These are phyloP conservation scores for Harringtonia lauricola DNA, from an alignment of 2,329 filamentous ascomycete genomes.

Conservation along the genomic window DNA sequence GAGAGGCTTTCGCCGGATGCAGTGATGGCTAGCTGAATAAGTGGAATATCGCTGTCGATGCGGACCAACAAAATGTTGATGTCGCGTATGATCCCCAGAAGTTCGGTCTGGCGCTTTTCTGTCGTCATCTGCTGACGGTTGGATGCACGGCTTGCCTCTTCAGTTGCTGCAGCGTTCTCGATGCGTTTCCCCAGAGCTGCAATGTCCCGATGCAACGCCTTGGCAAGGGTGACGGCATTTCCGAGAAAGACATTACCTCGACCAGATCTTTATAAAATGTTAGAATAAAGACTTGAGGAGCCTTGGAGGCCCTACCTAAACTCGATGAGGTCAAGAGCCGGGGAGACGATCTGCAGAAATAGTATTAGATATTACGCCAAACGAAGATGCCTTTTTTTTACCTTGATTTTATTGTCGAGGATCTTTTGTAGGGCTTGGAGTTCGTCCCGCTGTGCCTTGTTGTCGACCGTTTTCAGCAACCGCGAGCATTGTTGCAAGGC, in stretches of 20 bases:
- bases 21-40: constrained; percentile 88
- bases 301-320: constrained; percentile 59
- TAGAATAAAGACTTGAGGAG: not conserved
- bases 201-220: constrained; percentile 73
- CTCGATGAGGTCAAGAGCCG: constrained; percentile 85
- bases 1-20: constrained; percentile 84
- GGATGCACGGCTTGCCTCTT: constrained; percentile 37
- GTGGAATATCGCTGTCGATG: constrained; percentile 83
- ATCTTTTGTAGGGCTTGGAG: constrained; percentile 60
- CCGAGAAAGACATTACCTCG: constrained; percentile 56
- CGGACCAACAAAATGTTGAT: constrained; percentile 64
- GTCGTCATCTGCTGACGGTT: constrained; percentile 35
- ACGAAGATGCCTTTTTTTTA: constrained; percentile 19
- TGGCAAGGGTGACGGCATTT: constrained; percentile 73
- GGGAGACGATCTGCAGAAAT: constrained; percentile 60
- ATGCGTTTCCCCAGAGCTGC: constrained; percentile 66
- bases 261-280: constrained; percentile 25
- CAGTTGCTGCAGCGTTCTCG: constrained; percentile 54
- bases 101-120: constrained; percentile 48
- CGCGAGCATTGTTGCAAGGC: constrained; percentile 74
- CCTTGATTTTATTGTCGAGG: constrained; percentile 77
- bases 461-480: constrained; percentile 66
- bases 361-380: not conserved
- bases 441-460: constrained; percentile 56
- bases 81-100: constrained; percentile 59